These are phyloP conservation scores for Solanum rostratum DNA, from an alignment of 257 asterid species.

Conservation along the genomic window DNA sequence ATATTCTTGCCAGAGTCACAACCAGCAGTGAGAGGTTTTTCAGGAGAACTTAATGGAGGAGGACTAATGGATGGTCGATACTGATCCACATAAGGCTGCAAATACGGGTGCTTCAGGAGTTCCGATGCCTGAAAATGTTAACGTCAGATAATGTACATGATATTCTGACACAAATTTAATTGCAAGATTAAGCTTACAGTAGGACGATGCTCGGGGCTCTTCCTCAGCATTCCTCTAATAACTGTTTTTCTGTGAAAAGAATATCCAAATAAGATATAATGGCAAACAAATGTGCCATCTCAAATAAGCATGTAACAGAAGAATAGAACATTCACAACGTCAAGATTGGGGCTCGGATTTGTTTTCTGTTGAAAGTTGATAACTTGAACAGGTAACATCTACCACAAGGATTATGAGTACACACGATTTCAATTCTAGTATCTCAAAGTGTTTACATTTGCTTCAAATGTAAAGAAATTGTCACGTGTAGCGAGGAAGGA, in stretches of 20 bases:
- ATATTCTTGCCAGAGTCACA: conserved; percentile 37
- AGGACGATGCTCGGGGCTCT: conserved; percentile 95
- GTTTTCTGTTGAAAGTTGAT: neutral
- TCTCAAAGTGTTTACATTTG: neutral
- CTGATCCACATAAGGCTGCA: conserved; percentile 66
- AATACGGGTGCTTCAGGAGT: conserved; percentile 79
- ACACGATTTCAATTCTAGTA: neutral
- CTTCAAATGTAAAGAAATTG: neutral
- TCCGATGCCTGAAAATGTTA: conserved; percentile 63
- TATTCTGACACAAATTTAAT: neutral
- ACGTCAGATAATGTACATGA: neutral
- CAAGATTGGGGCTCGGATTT: neutral
- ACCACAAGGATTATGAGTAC: neutral
- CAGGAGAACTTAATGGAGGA: conserved; percentile 17
- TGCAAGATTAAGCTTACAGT: conserved; percentile 42
- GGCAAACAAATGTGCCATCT: neutral
- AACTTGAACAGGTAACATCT: neutral
- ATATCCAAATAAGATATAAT: neutral
- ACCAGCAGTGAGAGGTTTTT: conserved; percentile 29
- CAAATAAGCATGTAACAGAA: neutral
- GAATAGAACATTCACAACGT: neutral
- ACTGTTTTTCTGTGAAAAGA: conserved; percentile 57
- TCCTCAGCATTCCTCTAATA: conserved; percentile 93
- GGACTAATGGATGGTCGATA: conserved; percentile 51
- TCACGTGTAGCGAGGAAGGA: neutral